Conservation (phyloP, 2,329 filamentous ascomycete genomes). For the Colletotrichum chrysophilum region DNA sequence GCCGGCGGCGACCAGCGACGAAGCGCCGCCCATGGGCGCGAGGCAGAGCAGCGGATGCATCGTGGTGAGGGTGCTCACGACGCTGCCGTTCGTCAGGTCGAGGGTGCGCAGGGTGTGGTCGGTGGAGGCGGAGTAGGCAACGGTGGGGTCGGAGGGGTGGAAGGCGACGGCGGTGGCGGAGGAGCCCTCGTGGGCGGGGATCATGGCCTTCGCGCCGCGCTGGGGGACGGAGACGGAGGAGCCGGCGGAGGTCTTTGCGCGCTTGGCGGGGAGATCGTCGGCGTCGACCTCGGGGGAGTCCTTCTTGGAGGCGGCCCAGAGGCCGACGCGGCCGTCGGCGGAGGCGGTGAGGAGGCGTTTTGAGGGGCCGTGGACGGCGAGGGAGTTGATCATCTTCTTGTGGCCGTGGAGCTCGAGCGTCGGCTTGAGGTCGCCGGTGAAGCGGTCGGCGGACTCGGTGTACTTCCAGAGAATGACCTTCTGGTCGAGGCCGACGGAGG, state of each 20-base stretch:
- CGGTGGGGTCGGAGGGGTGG: conserved; percentile 82
- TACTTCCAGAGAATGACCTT: conserved; percentile 93
- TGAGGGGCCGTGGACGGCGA: conserved; percentile 76
- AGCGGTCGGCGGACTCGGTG: conserved; percentile 65
- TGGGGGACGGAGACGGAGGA: conserved; percentile 59
- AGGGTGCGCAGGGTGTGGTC: conserved; percentile 92
- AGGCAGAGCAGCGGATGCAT: conserved; percentile 84
- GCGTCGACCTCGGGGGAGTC: conserved; percentile 77
- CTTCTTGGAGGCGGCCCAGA: conserved; percentile 85
- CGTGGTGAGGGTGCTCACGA: conserved; percentile 84
- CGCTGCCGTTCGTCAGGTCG: conserved; percentile 80
- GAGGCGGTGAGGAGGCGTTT: conserved; percentile 86
- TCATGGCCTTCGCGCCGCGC: conserved; percentile 78
- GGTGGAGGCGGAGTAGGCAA: conserved; percentile 89
- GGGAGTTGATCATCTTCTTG: conserved; percentile 72
- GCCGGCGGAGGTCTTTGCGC: conserved; percentile 67
- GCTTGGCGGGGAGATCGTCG: conserved; percentile 76
- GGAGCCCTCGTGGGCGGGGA: conserved; percentile 75
- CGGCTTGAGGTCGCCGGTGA: conserved; percentile 69
- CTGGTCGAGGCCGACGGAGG: conserved; percentile 82
- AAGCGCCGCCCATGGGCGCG: conserved; percentile 72
- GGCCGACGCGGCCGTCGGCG: conserved; percentile 80
- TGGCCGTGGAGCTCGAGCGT: conserved; percentile 86
- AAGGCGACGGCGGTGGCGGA: conserved; percentile 83
- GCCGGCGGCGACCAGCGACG: conserved; percentile 69